phyloP scores from a whole-genome alignment of 495 filamentous ascomycete species.

The Sabuloglossum arenarium region DNA sequence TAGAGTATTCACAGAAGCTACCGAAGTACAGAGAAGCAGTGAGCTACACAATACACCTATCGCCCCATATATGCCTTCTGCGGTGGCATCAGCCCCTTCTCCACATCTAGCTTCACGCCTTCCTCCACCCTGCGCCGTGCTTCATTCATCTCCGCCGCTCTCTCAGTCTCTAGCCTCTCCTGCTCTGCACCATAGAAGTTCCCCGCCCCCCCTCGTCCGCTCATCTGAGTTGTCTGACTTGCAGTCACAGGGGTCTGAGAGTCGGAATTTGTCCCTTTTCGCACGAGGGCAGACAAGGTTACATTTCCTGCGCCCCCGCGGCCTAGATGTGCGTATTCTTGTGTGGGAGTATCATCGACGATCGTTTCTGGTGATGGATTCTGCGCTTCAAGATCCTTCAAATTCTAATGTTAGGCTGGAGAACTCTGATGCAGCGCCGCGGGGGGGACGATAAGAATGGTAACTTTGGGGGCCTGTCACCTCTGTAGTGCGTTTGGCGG shows the following conservation, averaged over 20 bases:
- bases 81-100: constrained; percentile 21
- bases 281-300: constrained; percentile 15
- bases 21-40: not conserved
- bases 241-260: not conserved
- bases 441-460: not conserved
- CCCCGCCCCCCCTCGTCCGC: constrained; percentile 37
- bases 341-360: constrained; percentile 3
- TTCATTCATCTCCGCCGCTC: constrained; percentile 14
- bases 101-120: constrained; percentile 23
- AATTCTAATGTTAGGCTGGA: not conserved
- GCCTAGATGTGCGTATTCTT: constrained; percentile 28
- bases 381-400: constrained; percentile 21
- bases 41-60: not conserved
- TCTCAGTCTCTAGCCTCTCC: constrained; percentile 10
- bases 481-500: not conserved
- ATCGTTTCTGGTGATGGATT: constrained; percentile 9
- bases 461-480: not conserved
- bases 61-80: constrained; percentile 15
- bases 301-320: constrained; percentile 45
- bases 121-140: constrained; percentile 16
- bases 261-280: constrained; percentile 8
- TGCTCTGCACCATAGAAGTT: constrained; percentile 24
- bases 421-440: not conserved
- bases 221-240: constrained; percentile 6
- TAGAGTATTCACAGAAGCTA: not conserved